Base-by-base conservation (phyloP, 176 grass and related monocot genomes). In the Oryza nivara region DNA sequence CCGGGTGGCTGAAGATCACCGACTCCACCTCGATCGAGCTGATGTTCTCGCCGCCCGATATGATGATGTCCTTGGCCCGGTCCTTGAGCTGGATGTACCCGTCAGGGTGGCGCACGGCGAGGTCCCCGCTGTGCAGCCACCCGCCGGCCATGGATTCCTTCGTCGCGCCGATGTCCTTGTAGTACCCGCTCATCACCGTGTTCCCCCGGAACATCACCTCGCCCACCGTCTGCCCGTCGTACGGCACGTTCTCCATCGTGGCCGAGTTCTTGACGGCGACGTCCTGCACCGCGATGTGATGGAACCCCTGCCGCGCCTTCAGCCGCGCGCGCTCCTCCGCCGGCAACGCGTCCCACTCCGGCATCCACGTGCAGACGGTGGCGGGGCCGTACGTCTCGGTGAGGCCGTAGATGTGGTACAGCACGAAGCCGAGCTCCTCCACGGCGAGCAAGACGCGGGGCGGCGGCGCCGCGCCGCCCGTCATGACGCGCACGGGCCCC, bases 41-140 rank as follows among this genome's bases (percentile, higher is more conserved):
- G 52, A 92, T 83, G 65, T 84, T 92, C 85, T 86, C 80, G 8
- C 91, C 85, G 17, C 81, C 88, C 0, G 83, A 84, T 12, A 87
- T 86, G 70, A 92, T 89, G 67, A 77, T 85, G 73, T 92, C 91
- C 84, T 84, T 89, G 72, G 84, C 69, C 81, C 88, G 49, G 56
- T 92, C 91, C 82, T 92, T 92, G 67, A 92, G 28, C 68, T 92
- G 35, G 7, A 92, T 81, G 85, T 88, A 92, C 47, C 88, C 85
- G 19, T 92, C 85, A 0, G 68, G 35, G 3, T 92, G 88, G 40
- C 81, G 76, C 26, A 92, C 77, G 65, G 72, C 88, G 32, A 92
- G 91, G 77, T 92, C 91, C 0, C 91, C 88, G 6, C 72, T 78
- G 77, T 61, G 84, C 40, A 92, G 70, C 91, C 91, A 92, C 26